Evolutionary conservation across 352 stramenopile species (phyloP).

Genomic region (Phytophthora pini): DNA sequence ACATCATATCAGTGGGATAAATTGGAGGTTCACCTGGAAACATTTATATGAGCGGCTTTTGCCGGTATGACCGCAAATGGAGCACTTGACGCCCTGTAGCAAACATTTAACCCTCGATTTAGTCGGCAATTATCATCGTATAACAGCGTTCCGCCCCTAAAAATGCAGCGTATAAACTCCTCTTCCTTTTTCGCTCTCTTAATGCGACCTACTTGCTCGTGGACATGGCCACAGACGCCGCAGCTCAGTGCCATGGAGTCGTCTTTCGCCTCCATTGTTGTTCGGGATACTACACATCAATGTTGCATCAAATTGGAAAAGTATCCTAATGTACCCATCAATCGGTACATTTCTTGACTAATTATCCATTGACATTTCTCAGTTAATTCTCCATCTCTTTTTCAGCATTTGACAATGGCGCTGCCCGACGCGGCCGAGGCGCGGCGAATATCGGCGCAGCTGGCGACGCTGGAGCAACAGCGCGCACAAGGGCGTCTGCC

Average conservation of each 20-base stretch:
- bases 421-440: conserved; percentile 31
- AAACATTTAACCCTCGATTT: conserved; percentile 3
- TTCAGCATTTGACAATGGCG: conserved; percentile 10
- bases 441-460: conserved; percentile 41
- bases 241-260: conserved; percentile 17
- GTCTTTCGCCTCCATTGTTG: conserved; percentile 25
- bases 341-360: not conserved
- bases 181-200: not conserved
- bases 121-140: conserved; percentile 1
- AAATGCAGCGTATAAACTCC: not conserved
- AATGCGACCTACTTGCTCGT: conserved; percentile 34
- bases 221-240: conserved; percentile 35
- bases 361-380: not conserved
- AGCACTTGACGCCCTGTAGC: conserved; percentile 59
- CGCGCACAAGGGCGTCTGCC: conserved; percentile 28
- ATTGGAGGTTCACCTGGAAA: conserved; percentile 44
- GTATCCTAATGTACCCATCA: not conserved
- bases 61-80: conserved; percentile 69
- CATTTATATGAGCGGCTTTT: conserved; percentile 72
- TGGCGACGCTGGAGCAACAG: conserved; percentile 42
- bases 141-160: conserved; percentile 4
- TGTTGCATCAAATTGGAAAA: not conserved
- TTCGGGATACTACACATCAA: conserved; percentile 4
- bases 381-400: not conserved
- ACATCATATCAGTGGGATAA: not conserved